Evolutionary conservation across 2,329 filamentous ascomycete species (phyloP).

Genomic region (Aspergillus sclerotialis): DNA sequence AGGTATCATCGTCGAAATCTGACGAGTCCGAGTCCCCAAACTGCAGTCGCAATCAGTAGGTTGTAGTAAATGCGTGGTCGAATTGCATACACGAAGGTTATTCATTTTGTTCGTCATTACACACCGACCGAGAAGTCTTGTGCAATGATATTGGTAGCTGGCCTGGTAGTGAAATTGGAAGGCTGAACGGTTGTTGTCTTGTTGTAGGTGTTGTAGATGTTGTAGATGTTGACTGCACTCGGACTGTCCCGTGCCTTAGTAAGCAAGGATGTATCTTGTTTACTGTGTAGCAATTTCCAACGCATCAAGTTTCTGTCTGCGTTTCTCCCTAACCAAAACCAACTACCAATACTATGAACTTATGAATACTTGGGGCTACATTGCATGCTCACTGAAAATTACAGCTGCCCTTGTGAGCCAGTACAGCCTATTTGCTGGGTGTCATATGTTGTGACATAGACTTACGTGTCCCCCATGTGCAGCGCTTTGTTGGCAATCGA

Average conservation of each 20-base stretch:
- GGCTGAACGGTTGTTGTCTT: too few species aligned
- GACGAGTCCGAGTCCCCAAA: constrained; percentile 41
- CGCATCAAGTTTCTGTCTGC: too few species aligned
- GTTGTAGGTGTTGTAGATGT: too few species aligned
- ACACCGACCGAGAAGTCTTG: constrained; percentile 4
- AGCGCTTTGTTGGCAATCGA: too few species aligned
- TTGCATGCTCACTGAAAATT: too few species aligned
- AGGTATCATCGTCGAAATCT: constrained; percentile 52
- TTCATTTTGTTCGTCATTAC: constrained; percentile 18
- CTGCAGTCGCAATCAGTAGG: constrained; percentile 16
- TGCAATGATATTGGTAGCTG: constrained; percentile 5
- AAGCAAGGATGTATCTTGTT: too few species aligned
- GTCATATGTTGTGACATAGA: too few species aligned
- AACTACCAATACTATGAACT: not conserved
- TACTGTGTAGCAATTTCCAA: too few species aligned
- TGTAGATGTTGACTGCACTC: too few species aligned
- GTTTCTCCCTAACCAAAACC: not conserved
- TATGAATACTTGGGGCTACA: constrained; percentile 4
- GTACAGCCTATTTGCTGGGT: constrained; percentile 12
- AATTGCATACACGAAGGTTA: constrained; percentile 24
- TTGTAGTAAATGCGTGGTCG: constrained; percentile 1
- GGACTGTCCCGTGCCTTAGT: too few species aligned
- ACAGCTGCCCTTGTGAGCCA: constrained; percentile 12
- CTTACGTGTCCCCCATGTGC: too few species aligned
- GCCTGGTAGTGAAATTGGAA: constrained; percentile 6